A percentile compares a stretch with the other conserved stretches of the same genome.
phyloP scores from a whole-genome alignment of 306 rosid species.

The Lithocarpus polystachyus region DNA sequence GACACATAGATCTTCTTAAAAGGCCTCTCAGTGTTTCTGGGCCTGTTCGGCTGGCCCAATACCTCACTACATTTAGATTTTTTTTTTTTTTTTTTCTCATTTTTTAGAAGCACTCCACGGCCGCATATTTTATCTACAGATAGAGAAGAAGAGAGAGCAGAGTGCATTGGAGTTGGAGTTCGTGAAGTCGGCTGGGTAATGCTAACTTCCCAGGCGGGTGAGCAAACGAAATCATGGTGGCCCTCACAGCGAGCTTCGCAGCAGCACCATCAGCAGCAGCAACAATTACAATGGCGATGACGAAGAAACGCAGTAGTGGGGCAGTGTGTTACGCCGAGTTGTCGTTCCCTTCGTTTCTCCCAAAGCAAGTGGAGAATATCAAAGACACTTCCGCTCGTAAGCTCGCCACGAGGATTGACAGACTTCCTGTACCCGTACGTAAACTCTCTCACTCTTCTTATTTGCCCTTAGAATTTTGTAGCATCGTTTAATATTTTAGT shows the following conservation, averaged over 20 bases:
- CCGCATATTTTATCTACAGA: too few species aligned
- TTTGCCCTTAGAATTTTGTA: too few species aligned
- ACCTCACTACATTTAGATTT: too few species aligned
- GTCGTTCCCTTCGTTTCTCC: constrained; percentile 78
- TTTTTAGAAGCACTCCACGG: too few species aligned
- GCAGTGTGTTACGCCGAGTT: constrained; percentile 13
- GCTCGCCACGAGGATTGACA: constrained; percentile 64
- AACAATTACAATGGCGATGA: not conserved
- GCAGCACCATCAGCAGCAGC: not conserved
- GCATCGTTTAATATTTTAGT: too few species aligned
- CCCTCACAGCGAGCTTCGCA: constrained; percentile 18
- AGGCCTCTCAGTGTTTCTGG: too few species aligned
- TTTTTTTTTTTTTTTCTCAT: too few species aligned
- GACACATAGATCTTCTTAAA: too few species aligned
- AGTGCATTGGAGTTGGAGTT: too few species aligned
- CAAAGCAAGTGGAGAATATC: constrained; percentile 55
- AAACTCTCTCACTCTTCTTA: not conserved
- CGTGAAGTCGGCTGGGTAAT: too few species aligned
- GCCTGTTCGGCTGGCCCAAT: too few species aligned
- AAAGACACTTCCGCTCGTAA: constrained; percentile 68
- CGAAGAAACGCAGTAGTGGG: constrained; percentile 21
- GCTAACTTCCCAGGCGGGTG: constrained; percentile 2
- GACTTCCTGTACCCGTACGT: constrained; percentile 63
- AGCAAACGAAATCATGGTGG: constrained; percentile 22
- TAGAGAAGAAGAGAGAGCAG: not conserved